phyloP scores from a whole-genome alignment of 306 rosid species.

The Citrullus amarus region DNA sequence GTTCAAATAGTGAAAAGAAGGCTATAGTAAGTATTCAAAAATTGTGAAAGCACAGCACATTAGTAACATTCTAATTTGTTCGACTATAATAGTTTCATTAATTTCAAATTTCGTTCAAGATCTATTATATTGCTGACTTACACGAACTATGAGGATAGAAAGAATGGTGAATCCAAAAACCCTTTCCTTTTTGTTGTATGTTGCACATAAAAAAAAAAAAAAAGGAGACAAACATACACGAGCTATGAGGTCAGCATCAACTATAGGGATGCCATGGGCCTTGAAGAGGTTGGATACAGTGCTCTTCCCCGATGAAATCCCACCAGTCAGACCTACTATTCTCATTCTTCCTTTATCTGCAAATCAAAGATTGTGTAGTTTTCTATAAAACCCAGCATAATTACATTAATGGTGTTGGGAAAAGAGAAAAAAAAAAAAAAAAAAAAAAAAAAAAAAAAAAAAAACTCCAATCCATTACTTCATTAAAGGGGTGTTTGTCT shows the following conservation, averaged over 20 bases:
- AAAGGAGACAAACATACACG: constrained; percentile 28
- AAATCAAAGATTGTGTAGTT: not conserved
- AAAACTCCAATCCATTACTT: not conserved
- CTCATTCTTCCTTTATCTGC: constrained; percentile 33
- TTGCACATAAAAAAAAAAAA: not conserved
- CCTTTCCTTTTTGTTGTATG: not conserved
- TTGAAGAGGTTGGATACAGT: constrained; percentile 74
- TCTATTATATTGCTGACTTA: not conserved
- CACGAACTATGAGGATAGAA: not conserved
- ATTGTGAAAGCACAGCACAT: not conserved
- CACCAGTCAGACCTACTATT: constrained; percentile 68
- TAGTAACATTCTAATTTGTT: not conserved
- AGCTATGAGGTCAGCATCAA: constrained; percentile 73
- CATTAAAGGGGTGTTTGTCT: not conserved
- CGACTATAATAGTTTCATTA: not conserved
- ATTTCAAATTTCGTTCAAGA: not conserved
- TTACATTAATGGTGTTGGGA: not conserved
- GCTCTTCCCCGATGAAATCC: constrained; percentile 82
- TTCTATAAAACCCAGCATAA: not conserved
- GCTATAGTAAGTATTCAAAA: not conserved
- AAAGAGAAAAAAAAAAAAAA: too few relatives aligned
- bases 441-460: too few relatives aligned
- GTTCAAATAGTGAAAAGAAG: not conserved
- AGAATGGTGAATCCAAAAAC: not conserved
- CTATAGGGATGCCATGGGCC: constrained; percentile 47